Conservation (phyloP, 1,284 basidiomycete genomes). For the Gomphus sp. region DNA sequence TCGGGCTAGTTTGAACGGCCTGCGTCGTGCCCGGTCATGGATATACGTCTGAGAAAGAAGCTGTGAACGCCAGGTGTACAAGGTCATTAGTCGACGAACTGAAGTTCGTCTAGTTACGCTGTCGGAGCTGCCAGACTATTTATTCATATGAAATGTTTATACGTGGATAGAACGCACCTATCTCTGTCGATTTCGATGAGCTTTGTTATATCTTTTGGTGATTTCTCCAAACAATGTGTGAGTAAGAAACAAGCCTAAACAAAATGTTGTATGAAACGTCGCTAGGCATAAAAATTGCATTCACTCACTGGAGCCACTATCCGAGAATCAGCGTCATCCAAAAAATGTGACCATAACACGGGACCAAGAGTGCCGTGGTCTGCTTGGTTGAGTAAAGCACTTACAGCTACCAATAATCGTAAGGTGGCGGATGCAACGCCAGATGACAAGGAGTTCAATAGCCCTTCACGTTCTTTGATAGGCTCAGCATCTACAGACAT, state of each 20-base stretch:
- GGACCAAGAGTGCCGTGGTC: conserved; percentile 41
- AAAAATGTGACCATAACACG: conserved; percentile 45
- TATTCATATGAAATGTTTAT: neutral
- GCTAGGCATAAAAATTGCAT: neutral
- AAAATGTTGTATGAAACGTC: neutral
- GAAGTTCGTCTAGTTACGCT: conserved; percentile 36
- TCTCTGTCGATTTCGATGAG: conserved; percentile 46
- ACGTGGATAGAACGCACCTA: conserved; percentile 30
- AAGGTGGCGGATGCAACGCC: conserved; percentile 38
- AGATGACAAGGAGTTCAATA: conserved; percentile 35
- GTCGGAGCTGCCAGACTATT: conserved; percentile 30
- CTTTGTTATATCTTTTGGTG: conserved; percentile 33
- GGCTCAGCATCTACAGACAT: conserved; percentile 20
- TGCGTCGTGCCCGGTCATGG: conserved; percentile 45
- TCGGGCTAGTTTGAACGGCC: conserved; percentile 58
- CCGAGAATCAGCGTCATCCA: conserved; percentile 32
- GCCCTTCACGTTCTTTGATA: conserved; percentile 27
- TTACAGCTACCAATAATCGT: conserved; percentile 52
- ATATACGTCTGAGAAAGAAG: conserved; percentile 51
- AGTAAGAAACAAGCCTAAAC: conserved; percentile 54
- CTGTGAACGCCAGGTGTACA: conserved; percentile 59
- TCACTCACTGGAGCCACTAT: conserved; percentile 43
- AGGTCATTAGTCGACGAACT: conserved; percentile 40
- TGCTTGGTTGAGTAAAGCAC: conserved; percentile 36
- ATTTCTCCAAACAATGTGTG: conserved; percentile 66